A percentile compares a stretch with the other conserved stretches of the same genome.
Conservation (phyloP, 306 rosid genomes). For the Arachis hypogaea region DNA sequence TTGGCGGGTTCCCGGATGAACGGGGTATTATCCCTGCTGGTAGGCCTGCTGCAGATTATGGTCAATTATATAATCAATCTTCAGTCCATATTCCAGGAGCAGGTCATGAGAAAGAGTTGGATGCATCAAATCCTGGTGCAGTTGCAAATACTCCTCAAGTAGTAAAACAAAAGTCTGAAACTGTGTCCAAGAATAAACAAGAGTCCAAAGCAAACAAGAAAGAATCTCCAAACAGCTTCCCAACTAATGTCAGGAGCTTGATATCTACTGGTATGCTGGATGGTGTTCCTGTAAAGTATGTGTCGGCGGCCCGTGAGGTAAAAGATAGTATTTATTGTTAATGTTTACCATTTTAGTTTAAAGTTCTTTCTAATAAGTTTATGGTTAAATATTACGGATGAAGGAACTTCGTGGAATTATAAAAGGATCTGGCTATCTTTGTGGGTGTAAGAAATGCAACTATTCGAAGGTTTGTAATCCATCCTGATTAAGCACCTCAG, state of each 20-base stretch:
- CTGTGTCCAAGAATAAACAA: conserved; percentile 56
- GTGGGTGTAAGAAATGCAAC: conserved; percentile 78
- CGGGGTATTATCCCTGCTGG: conserved; percentile 59
- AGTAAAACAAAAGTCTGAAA: conserved; percentile 54
- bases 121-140: conserved; percentile 50
- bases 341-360: conserved; percentile 28
- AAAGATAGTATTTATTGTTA: conserved; percentile 43
- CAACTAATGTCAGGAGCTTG: conserved; percentile 83
- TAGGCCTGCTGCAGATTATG: conserved; percentile 55
- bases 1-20: conserved; percentile 70
- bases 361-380: conserved; percentile 16
- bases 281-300: conserved; percentile 87
- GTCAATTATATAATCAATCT: conserved; percentile 58
- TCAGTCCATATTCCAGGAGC: conserved; percentile 58
- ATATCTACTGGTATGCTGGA: conserved; percentile 84
- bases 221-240: conserved; percentile 89
- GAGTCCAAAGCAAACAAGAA: conserved; percentile 62
- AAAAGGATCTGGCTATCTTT: conserved; percentile 85
- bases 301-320: conserved; percentile 78
- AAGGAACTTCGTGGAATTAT: conserved; percentile 85
- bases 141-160: conserved; percentile 42
- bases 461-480: conserved; percentile 58
- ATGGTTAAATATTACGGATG: conserved; percentile 39
- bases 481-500: conserved; percentile 20
- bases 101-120: conserved; percentile 51